These are phyloP conservation scores for Claviceps sp. DNA, from an alignment of 2,329 filamentous ascomycete genomes.

Conservation along the genomic window DNA sequence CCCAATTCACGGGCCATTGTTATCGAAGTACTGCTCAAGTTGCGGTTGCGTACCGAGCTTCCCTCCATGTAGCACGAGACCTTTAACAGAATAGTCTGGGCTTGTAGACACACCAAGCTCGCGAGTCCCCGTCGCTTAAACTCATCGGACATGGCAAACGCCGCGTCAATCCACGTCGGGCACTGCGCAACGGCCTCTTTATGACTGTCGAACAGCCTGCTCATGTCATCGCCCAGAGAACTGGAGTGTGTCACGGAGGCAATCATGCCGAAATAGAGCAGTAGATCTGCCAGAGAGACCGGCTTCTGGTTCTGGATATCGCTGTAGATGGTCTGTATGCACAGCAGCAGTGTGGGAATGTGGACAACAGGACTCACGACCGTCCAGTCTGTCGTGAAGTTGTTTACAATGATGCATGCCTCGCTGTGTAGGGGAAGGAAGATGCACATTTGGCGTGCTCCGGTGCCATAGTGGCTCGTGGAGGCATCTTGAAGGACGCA, in stretches of 20 bases:
- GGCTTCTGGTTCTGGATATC: not conserved
- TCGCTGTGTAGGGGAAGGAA: slow-evolving; percentile 3
- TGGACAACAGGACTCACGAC: not conserved
- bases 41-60: slow-evolving; percentile 4
- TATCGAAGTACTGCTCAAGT: slow-evolving; percentile 1
- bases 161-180: slow-evolving; percentile 1
- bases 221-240: not conserved
- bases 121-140: slow-evolving; percentile 1
- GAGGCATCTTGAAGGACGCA: slow-evolving; percentile 3
- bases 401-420: slow-evolving; percentile 1
- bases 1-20: slow-evolving; percentile 5
- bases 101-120: slow-evolving; percentile 3
- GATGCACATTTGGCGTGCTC: slow-evolving; percentile 1
- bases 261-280: slow-evolving; percentile 3
- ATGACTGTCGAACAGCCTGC: slow-evolving; percentile 1
- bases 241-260: slow-evolving; percentile 1
- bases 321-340: slow-evolving; percentile 3
- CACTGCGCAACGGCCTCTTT: slow-evolving; percentile 2
- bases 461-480: not conserved
- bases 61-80: slow-evolving; percentile 4
- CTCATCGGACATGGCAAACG: slow-evolving; percentile 3
- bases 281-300: not conserved
- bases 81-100: slow-evolving; percentile 1
- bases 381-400: slow-evolving; percentile 1
- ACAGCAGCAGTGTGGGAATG: not conserved